Percentiles rank a stretch among this genome's conserved stretches.
Conservation (phyloP, 805 yeast genomes). For the Starmerella cellae region DNA sequence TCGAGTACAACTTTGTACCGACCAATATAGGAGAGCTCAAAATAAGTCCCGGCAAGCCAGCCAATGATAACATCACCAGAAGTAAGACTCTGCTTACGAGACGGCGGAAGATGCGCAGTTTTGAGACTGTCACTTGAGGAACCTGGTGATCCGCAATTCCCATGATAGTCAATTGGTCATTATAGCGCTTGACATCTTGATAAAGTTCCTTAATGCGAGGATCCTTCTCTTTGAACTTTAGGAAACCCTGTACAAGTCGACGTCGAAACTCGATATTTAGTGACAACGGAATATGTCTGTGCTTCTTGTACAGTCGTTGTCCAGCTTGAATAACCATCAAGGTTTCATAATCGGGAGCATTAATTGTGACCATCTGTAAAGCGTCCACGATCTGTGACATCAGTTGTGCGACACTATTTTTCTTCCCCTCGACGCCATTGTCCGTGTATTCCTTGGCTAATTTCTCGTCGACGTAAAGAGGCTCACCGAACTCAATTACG, state of each 20-base stretch:
- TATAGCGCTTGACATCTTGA: constrained; percentile 54
- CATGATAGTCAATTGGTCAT: constrained; percentile 46
- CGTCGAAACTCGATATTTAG: constrained; percentile 84
- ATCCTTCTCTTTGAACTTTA: constrained; percentile 49
- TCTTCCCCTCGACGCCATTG: constrained; percentile 45
- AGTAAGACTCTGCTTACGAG: constrained; percentile 36
- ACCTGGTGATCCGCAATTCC: constrained; percentile 65
- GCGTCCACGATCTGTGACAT: constrained; percentile 61
- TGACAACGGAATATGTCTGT: constrained; percentile 61
- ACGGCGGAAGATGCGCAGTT: constrained; percentile 36
- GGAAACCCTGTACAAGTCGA: constrained; percentile 69
- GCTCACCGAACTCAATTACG: constrained; percentile 85
- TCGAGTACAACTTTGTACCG: constrained; percentile 61
- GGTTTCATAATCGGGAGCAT: constrained; percentile 80
- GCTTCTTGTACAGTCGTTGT: constrained; percentile 67
- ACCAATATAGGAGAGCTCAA: constrained; percentile 81
- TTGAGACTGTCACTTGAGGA: constrained; percentile 33
- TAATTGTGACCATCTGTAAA: constrained; percentile 71
- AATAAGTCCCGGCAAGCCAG: constrained; percentile 68
- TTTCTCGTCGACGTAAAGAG: constrained; percentile 51
- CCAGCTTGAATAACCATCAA: constrained; percentile 84
- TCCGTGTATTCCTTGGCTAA: constrained; percentile 51
- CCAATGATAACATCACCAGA: constrained; percentile 42
- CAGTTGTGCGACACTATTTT: constrained; percentile 60
- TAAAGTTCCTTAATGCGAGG: constrained; percentile 52